Evolutionary conservation across 768 basidiomycete genomes (phyloP), one percentile per base, ranked within the genome.

Genomic region (Cystobasidiopsis lactophilus): DNA sequence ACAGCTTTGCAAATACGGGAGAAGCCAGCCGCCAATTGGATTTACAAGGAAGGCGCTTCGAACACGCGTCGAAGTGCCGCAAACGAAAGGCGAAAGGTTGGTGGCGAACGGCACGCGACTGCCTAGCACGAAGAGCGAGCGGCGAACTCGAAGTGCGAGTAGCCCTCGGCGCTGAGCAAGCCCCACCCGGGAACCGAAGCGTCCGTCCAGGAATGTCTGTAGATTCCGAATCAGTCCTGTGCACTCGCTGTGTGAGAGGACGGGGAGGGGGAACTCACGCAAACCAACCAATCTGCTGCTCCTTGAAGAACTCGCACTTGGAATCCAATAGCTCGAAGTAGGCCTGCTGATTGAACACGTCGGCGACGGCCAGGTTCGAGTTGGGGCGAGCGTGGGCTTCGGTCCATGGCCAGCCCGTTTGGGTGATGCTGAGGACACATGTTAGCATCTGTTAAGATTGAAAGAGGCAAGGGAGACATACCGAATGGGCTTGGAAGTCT

Each of bases 271-370:
- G n/a, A n/a, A n/a, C n/a, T n/a, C n/a, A n/a, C 26, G 78, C 79
- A 59, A 84, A 84, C 82, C 81, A 84, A 11, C 81, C 79, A 33
- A 82, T 67, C 16, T 66, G 62, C 24, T 74, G 73, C 0, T 57
- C 60, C 66, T 83, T 83, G 60, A 83, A 69, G 59, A 75, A 70
- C 10, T 68, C 60, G 60, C 81, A 83, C 51, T 78, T 73, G 1
- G 68, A 63, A 57, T 84, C 79, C 16, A 83, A 72, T 13, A 83
- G 64, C 19, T 65, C 65, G 56, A 70, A 82, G 60, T 82, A 83
- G 52, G 71, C 73, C 74, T 80, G 57, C 30, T 19, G 56, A 50
- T 21, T 37, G 46, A 38, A 55, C 19, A 41, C 43, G 23, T 11
- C 47, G 21, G 45, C 29, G 40, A 70, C 33, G 39, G 76, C 81